Base-by-base conservation (phyloP, 306 rosid species). In the Cyamopsis tetragonoloba region DNA sequence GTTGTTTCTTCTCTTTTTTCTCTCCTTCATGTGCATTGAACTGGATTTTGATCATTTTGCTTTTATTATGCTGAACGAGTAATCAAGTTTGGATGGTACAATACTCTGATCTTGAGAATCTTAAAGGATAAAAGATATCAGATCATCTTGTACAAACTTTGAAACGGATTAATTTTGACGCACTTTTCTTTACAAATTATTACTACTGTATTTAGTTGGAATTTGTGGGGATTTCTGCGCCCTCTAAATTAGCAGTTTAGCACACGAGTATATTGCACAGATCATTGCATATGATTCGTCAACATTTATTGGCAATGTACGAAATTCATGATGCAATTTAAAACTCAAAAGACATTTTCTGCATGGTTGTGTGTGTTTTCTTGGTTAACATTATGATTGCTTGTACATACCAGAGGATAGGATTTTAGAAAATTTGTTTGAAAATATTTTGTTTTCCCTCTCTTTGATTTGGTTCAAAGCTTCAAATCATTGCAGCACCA, bases 401-500 rank as follows among this genome's bases (percentile, higher is more conserved):
- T 27, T 32, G 28, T 9, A 23, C 14, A 6, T 44, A 1, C 57
- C 13, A 35, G 30, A 47, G 35, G 32, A 60, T 60, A 10, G 26
- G 49, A 53, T 43, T 62, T 51, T 50, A 37, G 14, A 59, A 12
- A 26, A 0, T 43, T 61, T 74, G 44, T 42, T 15, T 32, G 48
- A 19, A 14, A 35, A 9, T 41, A 24, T 15, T 15, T 24, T 43
- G 8, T 46, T 14, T 62, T 27, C 32, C 22, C 39, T 28, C 7
- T 7, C 17, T 32, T 9, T 23, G 19, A 24, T 19, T 54, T 30
- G 34, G 61, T 18, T 69, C 14, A 39, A 71, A 46, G 34, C 56
- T 18, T 69, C 14, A 39, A 71, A 46, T 22, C 23, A 62, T 58
- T 79, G 58, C 81, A 90, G 96, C 49, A 0, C 91, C 95, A 44